Evolutionary conservation across 768 basidiomycete species (phyloP).

Genomic region (Clavulina sp.): DNA sequence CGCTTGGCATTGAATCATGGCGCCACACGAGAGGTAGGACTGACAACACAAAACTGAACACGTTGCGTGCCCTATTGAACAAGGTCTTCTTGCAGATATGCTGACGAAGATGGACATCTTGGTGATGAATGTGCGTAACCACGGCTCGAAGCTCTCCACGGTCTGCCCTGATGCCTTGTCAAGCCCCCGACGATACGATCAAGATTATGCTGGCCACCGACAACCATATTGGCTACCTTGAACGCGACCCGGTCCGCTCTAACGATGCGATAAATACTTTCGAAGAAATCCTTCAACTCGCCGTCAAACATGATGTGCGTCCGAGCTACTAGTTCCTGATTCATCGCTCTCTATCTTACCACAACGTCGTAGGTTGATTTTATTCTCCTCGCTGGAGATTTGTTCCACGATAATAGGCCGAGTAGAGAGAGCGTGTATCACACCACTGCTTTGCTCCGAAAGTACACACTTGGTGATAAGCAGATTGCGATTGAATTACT

Average conservation of each 20-base stretch:
- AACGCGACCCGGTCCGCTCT: conserved; percentile 85
- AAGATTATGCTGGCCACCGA: conserved; percentile 84
- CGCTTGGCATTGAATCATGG: no score
- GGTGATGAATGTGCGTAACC: no score
- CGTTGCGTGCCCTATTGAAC: no score
- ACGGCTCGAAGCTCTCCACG: no score
- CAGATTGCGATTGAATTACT: conserved; percentile 83
- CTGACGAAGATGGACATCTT: no score
- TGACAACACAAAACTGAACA: no score
- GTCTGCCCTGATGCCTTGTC: no score
- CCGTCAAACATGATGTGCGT: conserved; percentile 70
- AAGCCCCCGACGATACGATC: conserved; percentile 34
- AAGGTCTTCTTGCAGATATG: no score
- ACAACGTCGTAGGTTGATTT: conserved; percentile 62
- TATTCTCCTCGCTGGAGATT: conserved; percentile 82
- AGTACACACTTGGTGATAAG: conserved; percentile 76
- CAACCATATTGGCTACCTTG: conserved; percentile 89
- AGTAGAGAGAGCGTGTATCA: conserved; percentile 79
- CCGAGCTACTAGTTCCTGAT: conserved; percentile 4
- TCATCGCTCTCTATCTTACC: conserved; percentile 4
- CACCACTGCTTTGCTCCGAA: conserved; percentile 73
- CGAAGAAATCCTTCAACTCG: conserved; percentile 80
- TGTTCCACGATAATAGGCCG: conserved; percentile 96
- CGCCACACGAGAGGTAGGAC: no score
- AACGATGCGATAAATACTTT: conserved; percentile 94